A percentile compares a stretch with the other conserved stretches of the same genome.
phyloP scores from a whole-genome alignment of 768 basidiomycete species.

The Termitomyces sp. region DNA sequence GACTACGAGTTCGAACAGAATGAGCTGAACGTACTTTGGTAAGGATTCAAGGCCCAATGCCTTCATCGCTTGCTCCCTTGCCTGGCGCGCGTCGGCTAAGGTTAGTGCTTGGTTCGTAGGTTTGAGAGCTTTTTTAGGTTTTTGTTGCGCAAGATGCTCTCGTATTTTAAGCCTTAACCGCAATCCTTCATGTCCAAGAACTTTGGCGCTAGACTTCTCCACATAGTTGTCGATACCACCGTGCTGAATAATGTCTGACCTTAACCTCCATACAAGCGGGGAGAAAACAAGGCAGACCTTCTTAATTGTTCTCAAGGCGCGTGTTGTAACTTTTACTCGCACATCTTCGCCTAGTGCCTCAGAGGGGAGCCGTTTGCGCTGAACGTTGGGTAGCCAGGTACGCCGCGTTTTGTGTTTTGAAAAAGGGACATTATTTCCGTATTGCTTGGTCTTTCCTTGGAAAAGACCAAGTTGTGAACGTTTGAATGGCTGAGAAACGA shows the following conservation, averaged over 20 bases:
- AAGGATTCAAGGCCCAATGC: slow-evolving; percentile 21
- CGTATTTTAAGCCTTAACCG: slow-evolving; percentile 40
- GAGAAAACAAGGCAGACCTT: slow-evolving; percentile 48
- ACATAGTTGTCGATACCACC: slow-evolving; percentile 75
- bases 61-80: slow-evolving; percentile 22
- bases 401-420: slow-evolving; percentile 86
- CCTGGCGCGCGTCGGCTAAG: slow-evolving; percentile 18
- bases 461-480: slow-evolving; percentile 79
- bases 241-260: slow-evolving; percentile 33
- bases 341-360: slow-evolving; percentile 58
- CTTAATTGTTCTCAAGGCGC: slow-evolving; percentile 78
- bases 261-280: not conserved
- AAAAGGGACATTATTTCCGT: slow-evolving; percentile 88
- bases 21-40: slow-evolving; percentile 11
- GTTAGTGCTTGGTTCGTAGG: slow-evolving; percentile 7
- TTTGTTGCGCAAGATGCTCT: slow-evolving; percentile 13
- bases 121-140: not conserved
- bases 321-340: slow-evolving; percentile 68
- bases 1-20: not conserved
- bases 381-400: slow-evolving; percentile 87
- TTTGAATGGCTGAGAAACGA: slow-evolving; percentile 71
- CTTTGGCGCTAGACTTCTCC: slow-evolving; percentile 37
- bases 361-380: slow-evolving; percentile 69
- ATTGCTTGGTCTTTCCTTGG: slow-evolving; percentile 75
- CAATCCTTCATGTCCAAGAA: slow-evolving; percentile 45